Percentiles rank a stretch among this genome's conserved stretches.
These are phyloP conservation scores for Suillus americanus DNA, from an alignment of 768 basidiomycete species.

Conservation along the genomic window DNA sequence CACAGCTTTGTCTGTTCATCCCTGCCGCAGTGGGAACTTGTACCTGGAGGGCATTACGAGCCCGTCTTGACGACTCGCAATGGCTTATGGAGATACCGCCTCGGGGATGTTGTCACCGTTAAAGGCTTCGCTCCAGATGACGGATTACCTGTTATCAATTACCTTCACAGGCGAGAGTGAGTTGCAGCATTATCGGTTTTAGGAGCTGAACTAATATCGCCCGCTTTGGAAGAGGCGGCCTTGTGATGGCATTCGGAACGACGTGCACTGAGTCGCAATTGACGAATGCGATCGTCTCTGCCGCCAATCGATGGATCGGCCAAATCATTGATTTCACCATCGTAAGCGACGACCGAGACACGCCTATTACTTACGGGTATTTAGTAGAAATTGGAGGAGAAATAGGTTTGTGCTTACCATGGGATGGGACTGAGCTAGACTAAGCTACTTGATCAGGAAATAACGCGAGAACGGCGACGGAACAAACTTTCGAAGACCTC, in stretches of 20 bases:
- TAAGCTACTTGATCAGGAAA: neutral
- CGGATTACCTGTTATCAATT: slow-evolving; percentile 7
- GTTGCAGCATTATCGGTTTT: neutral
- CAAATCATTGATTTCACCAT: slow-evolving; percentile 23
- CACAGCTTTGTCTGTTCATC: neutral
- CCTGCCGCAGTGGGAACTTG: slow-evolving; percentile 5
- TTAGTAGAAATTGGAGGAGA: slow-evolving; percentile 8
- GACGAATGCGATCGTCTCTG: slow-evolving; percentile 12
- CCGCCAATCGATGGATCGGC: slow-evolving; percentile 15
- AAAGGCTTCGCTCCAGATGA: slow-evolving; percentile 12
- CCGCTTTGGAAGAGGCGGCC: neutral
- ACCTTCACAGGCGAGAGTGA: slow-evolving; percentile 12
- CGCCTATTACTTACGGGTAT: slow-evolving; percentile 13
- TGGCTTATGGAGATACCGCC: slow-evolving; percentile 13
- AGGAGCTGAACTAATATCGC: neutral
- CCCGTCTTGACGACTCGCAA: slow-evolving; percentile 10
- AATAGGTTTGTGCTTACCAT: slow-evolving; percentile 4
- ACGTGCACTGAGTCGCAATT: slow-evolving; percentile 19
- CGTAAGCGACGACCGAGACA: slow-evolving; percentile 18
- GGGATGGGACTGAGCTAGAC: neutral
- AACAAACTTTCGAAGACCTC: slow-evolving; percentile 3
- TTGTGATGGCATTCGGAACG: neutral
- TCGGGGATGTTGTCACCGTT: slow-evolving; percentile 11
- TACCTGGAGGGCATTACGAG: slow-evolving; percentile 6
- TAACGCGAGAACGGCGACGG: neutral